Percentiles rank a stretch among this genome's conserved stretches.
Evolutionary conservation across 257 asterid genomes (phyloP).

Genomic region (Solanum microdontum): DNA sequence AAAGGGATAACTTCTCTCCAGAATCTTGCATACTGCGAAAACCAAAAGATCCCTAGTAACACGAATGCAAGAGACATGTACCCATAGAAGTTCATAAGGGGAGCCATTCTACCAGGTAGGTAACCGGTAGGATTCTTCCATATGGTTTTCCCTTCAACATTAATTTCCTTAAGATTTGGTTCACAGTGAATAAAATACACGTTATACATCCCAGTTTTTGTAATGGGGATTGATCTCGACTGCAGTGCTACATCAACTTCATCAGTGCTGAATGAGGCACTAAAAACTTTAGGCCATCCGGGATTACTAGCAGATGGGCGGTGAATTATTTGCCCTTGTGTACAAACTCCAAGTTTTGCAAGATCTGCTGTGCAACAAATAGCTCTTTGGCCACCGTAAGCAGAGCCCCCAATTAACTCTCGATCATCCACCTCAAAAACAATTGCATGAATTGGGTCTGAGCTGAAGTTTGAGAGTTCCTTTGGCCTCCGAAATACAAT

Average conservation of each 20-base stretch:
- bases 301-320: conserved; percentile 69
- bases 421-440: conserved; percentile 90
- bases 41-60: conserved; percentile 84
- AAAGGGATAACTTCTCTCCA: conserved; percentile 89
- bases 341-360: conserved; percentile 90
- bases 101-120: conserved; percentile 98
- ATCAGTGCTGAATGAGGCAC: conserved; percentile 54
- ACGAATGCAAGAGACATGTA: conserved; percentile 83
- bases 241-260: conserved; percentile 37
- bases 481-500: conserved; percentile 61
- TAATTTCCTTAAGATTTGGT: conserved; percentile 55
- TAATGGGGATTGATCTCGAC: conserved; percentile 56
- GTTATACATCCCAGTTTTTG: conserved; percentile 91
- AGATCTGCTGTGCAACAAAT: conserved; percentile 86
- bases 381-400: conserved; percentile 96
- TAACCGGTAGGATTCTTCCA: conserved; percentile 96
- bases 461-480: conserved; percentile 65
- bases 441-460: conserved; percentile 56
- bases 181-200: conserved; percentile 90
- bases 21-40: conserved; percentile 79
- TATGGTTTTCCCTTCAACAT: conserved; percentile 67
- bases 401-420: conserved; percentile 85
- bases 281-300: conserved; percentile 86
- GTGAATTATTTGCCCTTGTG: conserved; percentile 65
- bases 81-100: conserved; percentile 78